These are phyloP conservation scores for Protomyces arabidopsidicola DNA, from an alignment of 1,139 yeast genomes.

Conservation along the genomic window DNA sequence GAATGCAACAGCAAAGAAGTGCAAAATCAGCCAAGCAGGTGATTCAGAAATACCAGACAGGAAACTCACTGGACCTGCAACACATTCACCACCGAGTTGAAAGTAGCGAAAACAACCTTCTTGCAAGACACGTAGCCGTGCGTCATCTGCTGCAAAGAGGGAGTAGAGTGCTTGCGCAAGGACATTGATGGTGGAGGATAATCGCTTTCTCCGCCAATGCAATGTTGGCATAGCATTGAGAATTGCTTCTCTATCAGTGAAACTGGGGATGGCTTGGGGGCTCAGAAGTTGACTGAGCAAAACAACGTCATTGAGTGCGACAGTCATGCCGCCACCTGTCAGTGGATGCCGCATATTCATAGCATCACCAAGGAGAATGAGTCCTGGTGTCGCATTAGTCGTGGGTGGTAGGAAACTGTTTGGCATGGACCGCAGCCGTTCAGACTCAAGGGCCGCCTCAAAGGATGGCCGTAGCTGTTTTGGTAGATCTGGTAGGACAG, in stretches of 20 bases:
- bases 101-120: conserved; percentile 86
- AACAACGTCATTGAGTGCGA: conserved; percentile 83
- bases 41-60: conserved; percentile 53
- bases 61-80: conserved; percentile 73
- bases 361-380: conserved; percentile 85
- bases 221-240: conserved; percentile 56
- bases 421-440: conserved; percentile 80
- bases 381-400: conserved; percentile 62
- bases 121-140: conserved; percentile 58
- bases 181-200: conserved; percentile 82
- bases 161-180: conserved; percentile 85
- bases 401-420: conserved; percentile 83
- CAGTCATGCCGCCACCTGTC: conserved; percentile 99
- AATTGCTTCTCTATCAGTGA: conserved; percentile 55
- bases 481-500: conserved; percentile 71
- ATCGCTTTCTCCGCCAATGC: conserved; percentile 69
- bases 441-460: conserved; percentile 49
- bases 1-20: conserved; percentile 31
- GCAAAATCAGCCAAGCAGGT: conserved; percentile 28
- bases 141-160: conserved; percentile 56
- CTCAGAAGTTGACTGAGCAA: conserved; percentile 58
- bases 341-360: conserved; percentile 96
- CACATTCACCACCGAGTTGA: conserved; percentile 74
- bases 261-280: conserved; percentile 53
- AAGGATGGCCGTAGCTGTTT: conserved; percentile 60